Evolutionary conservation across 2,329 filamentous ascomycete genomes (phyloP).

Genomic region (Onygenales sp.): DNA sequence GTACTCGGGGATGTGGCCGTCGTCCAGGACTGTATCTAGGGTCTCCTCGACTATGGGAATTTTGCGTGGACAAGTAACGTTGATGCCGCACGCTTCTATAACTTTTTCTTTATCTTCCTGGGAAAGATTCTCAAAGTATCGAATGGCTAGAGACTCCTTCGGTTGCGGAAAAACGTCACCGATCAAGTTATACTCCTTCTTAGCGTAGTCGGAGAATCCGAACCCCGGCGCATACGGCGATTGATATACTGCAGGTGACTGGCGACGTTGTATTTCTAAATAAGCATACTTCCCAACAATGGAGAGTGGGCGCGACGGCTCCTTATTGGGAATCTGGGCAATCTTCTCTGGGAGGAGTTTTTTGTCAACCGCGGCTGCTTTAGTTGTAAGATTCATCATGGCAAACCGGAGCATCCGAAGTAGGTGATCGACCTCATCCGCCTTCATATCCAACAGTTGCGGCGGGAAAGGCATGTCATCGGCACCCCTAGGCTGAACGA

Average conservation of each 20-base stretch:
- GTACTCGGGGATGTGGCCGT: constrained; percentile 7
- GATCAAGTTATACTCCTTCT: constrained; percentile 28
- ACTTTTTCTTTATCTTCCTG: constrained; percentile 33
- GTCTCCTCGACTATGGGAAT: constrained; percentile 10
- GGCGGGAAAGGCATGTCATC: constrained; percentile 27
- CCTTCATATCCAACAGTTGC: constrained; percentile 34
- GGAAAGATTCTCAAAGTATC: constrained; percentile 31
- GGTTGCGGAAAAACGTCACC: constrained; percentile 25
- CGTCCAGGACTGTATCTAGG: constrained; percentile 17
- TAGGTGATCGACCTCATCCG: constrained; percentile 33
- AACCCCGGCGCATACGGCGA: constrained; percentile 36
- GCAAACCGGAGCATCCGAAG: constrained; percentile 36
- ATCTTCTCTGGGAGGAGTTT: constrained; percentile 23
- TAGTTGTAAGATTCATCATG: constrained; percentile 29
- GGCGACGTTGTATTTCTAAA: constrained; percentile 29
- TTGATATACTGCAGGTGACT: constrained; percentile 30
- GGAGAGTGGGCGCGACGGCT: constrained; percentile 17
- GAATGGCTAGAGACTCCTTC: constrained; percentile 31
- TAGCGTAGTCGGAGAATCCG: constrained; percentile 33
- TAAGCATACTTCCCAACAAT: constrained; percentile 28
- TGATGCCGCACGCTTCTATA: constrained; percentile 33
- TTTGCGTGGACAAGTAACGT: constrained; percentile 22
- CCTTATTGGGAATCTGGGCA: constrained; percentile 22
- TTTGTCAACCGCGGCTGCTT: constrained; percentile 30
- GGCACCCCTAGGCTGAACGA: constrained; percentile 28